Conservation (phyloP, 345 rosid species). For the Durio zibethinus region DNA sequence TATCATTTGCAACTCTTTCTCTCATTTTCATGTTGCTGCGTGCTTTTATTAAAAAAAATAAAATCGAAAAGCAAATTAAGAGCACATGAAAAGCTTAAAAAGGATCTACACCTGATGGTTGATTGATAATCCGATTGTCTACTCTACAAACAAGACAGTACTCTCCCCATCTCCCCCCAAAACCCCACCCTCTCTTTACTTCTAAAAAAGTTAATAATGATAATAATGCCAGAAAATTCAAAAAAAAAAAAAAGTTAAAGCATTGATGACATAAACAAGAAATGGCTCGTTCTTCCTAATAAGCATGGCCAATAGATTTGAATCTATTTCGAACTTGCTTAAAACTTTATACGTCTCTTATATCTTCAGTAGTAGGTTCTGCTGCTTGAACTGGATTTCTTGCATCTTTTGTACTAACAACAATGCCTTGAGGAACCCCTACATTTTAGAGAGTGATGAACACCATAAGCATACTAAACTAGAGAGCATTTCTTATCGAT, state of each 20-base stretch:
- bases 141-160: conserved; percentile 21
- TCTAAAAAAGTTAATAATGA: background rate
- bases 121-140: background rate
- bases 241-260: background rate
- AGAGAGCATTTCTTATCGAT: background rate
- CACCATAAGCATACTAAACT: background rate
- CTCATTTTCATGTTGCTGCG: too few species aligned
- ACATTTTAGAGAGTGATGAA: conserved; percentile 3
- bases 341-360: conserved; percentile 31
- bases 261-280: background rate
- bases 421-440: conserved; percentile 31
- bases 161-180: background rate
- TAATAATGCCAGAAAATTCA: background rate
- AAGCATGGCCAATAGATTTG: background rate
- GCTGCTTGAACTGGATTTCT: conserved; percentile 43
- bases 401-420: conserved; percentile 31
- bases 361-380: conserved; percentile 44
- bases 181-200: background rate
- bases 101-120: conserved; percentile 7
- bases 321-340: conserved; percentile 2
- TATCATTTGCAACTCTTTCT: too few species aligned
- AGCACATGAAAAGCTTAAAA: background rate
- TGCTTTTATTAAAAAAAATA: too few species aligned
- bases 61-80: background rate
- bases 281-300: conserved; percentile 1